Evolutionary conservation across 306 rosid species (phyloP).

Genomic region (Casuarina equisetifolia): DNA sequence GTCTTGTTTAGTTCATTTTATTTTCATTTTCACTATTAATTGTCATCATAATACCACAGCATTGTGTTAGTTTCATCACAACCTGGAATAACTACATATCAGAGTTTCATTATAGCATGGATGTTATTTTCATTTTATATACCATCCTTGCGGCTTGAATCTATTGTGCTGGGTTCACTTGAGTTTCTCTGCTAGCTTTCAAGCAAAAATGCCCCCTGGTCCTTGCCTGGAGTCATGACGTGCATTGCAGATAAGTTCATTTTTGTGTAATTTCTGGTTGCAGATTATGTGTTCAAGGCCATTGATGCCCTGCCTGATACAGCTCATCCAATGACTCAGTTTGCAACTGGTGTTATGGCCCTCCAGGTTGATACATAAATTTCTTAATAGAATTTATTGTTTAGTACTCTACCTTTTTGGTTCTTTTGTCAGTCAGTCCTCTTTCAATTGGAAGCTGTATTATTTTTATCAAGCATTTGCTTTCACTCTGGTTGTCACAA

Average conservation of each 20-base stretch:
- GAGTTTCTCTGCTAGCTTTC: background rate
- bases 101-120: slow-evolving; percentile 16
- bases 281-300: slow-evolving; percentile 87
- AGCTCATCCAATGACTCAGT: slow-evolving; percentile 97
- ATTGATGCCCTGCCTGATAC: slow-evolving; percentile 86
- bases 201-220: background rate
- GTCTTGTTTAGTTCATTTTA: background rate
- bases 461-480: background rate
- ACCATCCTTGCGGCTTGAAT: background rate
- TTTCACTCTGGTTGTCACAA: background rate
- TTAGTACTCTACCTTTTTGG: background rate
- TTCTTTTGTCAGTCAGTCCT: slow-evolving; percentile 18
- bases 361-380: slow-evolving; percentile 72
- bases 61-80: background rate
- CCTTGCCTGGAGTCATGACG: slow-evolving; percentile 9
- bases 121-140: slow-evolving; percentile 1
- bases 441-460: background rate
- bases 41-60: background rate
- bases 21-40: background rate
- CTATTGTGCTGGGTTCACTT: slow-evolving; percentile 1
- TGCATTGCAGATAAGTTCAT: slow-evolving; percentile 9
- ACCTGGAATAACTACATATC: background rate
- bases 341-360: slow-evolving; percentile 94
- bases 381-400: slow-evolving; percentile 13
- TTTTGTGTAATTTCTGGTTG: slow-evolving; percentile 35